Percentiles rank a stretch among this genome's conserved stretches.
Evolutionary conservation across 345 rosid species (phyloP).

Genomic region (Eucalyptus cladocalyx): DNA sequence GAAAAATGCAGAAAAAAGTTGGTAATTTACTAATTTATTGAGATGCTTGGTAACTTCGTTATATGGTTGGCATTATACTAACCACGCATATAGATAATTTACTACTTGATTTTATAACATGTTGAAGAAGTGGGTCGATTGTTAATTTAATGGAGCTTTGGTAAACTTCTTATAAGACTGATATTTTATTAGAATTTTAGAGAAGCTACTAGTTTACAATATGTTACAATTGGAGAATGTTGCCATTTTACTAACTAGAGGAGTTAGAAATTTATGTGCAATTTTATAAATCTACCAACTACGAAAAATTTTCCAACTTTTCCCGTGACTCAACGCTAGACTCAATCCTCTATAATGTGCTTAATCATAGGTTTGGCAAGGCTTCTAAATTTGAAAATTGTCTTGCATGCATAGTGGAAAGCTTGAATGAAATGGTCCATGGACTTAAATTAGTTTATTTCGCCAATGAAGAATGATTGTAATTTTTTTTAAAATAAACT

Average conservation of each 20-base stretch:
- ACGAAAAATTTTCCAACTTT: background rate
- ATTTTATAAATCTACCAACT: background rate
- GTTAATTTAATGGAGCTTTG: background rate
- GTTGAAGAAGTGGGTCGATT: background rate
- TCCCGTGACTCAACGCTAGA: background rate
- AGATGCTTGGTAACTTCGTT: background rate
- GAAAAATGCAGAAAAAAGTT: background rate
- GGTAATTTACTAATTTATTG: background rate
- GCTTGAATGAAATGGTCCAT: background rate
- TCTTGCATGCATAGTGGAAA: background rate
- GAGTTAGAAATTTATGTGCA: background rate
- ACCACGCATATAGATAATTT: background rate
- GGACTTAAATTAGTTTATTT: accelerated
- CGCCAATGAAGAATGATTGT: accelerated
- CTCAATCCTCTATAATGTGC: background rate
- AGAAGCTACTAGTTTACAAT: accelerated
- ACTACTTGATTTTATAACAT: background rate
- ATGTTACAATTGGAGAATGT: background rate
- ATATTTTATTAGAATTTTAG: background rate
- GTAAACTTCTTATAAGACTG: background rate
- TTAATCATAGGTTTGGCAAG: background rate
- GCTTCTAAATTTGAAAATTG: background rate
- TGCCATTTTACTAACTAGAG: background rate
- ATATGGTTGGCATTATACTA: background rate
- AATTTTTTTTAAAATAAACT: too few species aligned